A percentile compares a stretch with the other conserved stretches of the same genome.
Evolutionary conservation across 345 rosid genomes (phyloP).

Genomic region (Balakata baccata): DNA sequence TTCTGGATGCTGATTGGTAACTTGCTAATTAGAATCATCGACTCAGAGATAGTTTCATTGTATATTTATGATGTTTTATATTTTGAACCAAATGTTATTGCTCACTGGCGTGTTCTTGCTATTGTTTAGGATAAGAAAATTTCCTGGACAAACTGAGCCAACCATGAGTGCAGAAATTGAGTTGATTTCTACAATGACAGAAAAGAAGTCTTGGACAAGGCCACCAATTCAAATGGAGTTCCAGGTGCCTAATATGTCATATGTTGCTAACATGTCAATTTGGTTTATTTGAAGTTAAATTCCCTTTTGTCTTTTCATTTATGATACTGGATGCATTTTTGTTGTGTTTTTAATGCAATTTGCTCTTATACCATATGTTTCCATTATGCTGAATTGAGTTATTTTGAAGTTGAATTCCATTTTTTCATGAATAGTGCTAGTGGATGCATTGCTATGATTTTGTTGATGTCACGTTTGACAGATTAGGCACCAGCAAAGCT

Average conservation of each 20-base stretch:
- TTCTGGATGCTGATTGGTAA: neutral
- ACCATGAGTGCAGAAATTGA: conserved; percentile 96
- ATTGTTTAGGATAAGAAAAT: conserved; percentile 74
- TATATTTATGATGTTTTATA: neutral
- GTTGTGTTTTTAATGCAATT: neutral
- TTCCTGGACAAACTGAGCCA: conserved; percentile 98
- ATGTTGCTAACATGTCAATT: neutral
- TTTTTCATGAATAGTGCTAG: neutral
- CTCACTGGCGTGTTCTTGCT: conserved; percentile 1
- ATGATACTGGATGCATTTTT: too few relatives aligned
- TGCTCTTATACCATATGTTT: conserved; percentile 2
- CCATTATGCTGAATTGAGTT: conserved; percentile 3
- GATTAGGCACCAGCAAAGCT: neutral
- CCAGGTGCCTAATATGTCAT: conserved; percentile 52
- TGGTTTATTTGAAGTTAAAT: neutral
- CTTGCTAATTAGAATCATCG: too few relatives aligned
- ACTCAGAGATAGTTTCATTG: neutral
- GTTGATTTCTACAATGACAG: conserved; percentile 87
- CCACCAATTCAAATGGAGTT: conserved; percentile 99
- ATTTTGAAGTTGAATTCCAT: neutral
- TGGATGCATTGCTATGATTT: neutral
- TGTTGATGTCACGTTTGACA: neutral
- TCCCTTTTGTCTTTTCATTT: neutral
- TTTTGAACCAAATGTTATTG: neutral
- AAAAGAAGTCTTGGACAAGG: conserved; percentile 93